Evolutionary conservation across 225 moss, liverwort and hornwort species (phyloP).

Genomic region (Anthoceros angustus): DNA sequence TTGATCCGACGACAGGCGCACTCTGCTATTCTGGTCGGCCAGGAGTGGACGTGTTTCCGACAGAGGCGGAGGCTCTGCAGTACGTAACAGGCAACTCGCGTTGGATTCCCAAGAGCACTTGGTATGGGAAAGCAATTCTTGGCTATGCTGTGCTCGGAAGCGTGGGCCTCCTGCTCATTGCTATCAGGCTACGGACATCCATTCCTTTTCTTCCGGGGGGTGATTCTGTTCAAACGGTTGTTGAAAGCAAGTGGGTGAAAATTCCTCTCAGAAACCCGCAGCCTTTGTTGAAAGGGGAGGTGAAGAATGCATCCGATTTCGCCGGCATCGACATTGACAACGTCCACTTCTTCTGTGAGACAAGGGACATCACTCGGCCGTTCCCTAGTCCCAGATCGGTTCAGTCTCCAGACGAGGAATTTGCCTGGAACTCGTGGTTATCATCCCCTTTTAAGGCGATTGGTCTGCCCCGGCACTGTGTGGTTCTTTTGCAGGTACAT

Average conservation of each 20-base stretch:
- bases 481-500: conserved; percentile 81
- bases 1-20: conserved; percentile 84
- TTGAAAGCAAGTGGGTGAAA: conserved; percentile 70
- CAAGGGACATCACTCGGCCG: conserved; percentile 80
- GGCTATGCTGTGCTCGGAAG: conserved; percentile 84
- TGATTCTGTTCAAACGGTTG: conserved; percentile 58
- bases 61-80: conserved; percentile 51
- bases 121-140: conserved; percentile 50
- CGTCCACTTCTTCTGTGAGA: conserved; percentile 80
- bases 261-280: conserved; percentile 69
- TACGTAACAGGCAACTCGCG: conserved; percentile 18
- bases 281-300: conserved; percentile 64
- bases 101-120: conserved; percentile 20
- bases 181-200: conserved; percentile 46
- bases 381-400: conserved; percentile 77
- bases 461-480: conserved; percentile 71
- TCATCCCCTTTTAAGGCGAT: conserved; percentile 68
- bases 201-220: conserved; percentile 73
- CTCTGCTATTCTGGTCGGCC: conserved; percentile 58
- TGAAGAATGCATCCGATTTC: conserved; percentile 71
- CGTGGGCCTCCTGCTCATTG: conserved; percentile 64
- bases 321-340: conserved; percentile 61
- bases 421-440: conserved; percentile 96
- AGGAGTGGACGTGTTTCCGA: conserved; percentile 57
- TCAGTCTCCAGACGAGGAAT: conserved; percentile 74